phyloP scores from a whole-genome alignment of 495 filamentous ascomycete species.

The Wilcoxina mikolae region DNA sequence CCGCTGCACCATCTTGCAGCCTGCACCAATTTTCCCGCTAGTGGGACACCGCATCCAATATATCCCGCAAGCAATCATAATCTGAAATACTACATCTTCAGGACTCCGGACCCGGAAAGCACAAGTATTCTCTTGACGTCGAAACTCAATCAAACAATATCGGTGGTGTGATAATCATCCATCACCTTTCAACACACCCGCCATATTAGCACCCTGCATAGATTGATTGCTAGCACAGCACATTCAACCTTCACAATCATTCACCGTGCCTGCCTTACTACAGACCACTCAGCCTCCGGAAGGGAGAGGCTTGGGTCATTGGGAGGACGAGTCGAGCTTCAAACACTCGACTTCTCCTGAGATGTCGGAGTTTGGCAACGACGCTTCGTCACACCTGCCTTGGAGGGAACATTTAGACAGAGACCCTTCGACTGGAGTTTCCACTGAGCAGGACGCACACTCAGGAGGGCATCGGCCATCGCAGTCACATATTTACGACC shows the following conservation, averaged over 20 bases:
- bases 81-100: neutral
- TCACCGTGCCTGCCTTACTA: constrained; percentile 30
- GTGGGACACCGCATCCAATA: neutral
- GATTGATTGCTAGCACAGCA: neutral
- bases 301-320: constrained; percentile 26
- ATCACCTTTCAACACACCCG: neutral
- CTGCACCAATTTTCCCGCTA: neutral
- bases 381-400: constrained; percentile 23
- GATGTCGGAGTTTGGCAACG: constrained; percentile 26
- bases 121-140: neutral
- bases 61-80: too few species aligned
- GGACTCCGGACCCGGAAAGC: neutral
- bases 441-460: constrained; percentile 22
- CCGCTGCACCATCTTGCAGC: constrained; percentile 3
- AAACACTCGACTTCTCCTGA: constrained; percentile 21
- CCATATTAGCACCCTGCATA: constrained; percentile 4
- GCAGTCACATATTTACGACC: constrained; percentile 25
- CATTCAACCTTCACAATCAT: neutral
- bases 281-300: constrained; percentile 12
- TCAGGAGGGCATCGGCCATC: constrained; percentile 19
- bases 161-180: constrained; percentile 8
- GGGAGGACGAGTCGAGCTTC: constrained; percentile 22
- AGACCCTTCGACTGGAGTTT: constrained; percentile 24
- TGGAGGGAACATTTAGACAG: constrained; percentile 27
- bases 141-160: neutral